phyloP scores from a whole-genome alignment of 2,329 filamentous ascomycete species.

The Talaromyces sp. region DNA sequence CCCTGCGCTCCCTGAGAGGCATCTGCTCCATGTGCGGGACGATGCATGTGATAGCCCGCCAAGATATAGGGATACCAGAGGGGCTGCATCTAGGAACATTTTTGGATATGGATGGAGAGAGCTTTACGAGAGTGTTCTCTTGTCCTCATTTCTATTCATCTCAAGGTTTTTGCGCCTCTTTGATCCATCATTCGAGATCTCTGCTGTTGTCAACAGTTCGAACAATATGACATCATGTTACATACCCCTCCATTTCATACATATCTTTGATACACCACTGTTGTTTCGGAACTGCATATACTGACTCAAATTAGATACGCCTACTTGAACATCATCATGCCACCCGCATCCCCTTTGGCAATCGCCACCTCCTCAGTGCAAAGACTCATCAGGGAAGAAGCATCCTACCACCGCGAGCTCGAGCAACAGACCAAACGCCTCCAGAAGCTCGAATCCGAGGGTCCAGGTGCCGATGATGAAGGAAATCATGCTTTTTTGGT shows the following conservation, averaged over 20 bases:
- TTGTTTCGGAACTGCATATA: not conserved
- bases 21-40: not conserved
- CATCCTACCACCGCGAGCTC: conserved; percentile 84
- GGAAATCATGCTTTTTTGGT: conserved; percentile 76
- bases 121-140: too few relatives aligned
- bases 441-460: conserved; percentile 51
- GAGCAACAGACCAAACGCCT: conserved; percentile 70
- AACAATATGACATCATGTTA: conserved; percentile 12
- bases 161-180: not conserved
- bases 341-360: conserved; percentile 70
- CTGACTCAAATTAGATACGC: not conserved
- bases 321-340: conserved; percentile 55
- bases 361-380: conserved; percentile 78
- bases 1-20: not conserved
- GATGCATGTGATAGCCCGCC: not conserved
- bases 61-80: not conserved
- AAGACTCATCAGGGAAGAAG: conserved; percentile 87
- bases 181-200: not conserved
- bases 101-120: not conserved
- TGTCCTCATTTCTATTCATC: not conserved
- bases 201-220: not conserved
- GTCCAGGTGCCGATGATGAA: conserved; percentile 62
- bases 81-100: not conserved
- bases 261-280: not conserved
- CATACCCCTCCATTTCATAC: not conserved